Base-by-base conservation (phyloP, 2,329 filamentous ascomycete species). In the Erysiphe pisi region DNA sequence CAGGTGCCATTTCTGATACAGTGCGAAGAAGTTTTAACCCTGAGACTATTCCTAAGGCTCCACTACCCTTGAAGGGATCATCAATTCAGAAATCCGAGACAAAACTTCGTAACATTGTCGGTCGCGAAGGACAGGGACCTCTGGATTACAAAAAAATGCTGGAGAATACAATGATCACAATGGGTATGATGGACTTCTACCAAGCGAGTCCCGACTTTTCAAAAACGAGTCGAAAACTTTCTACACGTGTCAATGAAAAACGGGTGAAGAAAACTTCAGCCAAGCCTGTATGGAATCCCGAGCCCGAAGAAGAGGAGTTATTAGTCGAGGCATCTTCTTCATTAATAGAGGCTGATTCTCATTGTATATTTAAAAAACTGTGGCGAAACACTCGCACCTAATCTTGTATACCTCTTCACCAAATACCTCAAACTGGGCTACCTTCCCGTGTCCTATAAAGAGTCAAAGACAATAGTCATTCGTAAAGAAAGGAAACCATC, bases 211-310 rank as follows among this genome's bases (percentile, higher is more conserved):
- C 63, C 4, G 63, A 70, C 40, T 40, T 70, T 16, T 3, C 63
- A 20, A 70, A 70, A 12, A 40, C 4, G 4, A 36, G 63, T 36
- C 63, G 63, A 31, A 70, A 36, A 22, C 40, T 40, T 22, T 70
- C 63, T 12, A 70, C 63, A 22, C 63, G 63, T 2, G 40, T 70
- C 4, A 70, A 70, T 70, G 63, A 70, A 40, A 70, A 70, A 28
- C n/a, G 31, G 12, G 31, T 40, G 6, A 70, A 40, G n/a, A 70
- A 40, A 40, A 16, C 12, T 36, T 31, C n/a, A 70, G 63, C 6
- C 1, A 36, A 63, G 25, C 58, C 58, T 63, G 25, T 63, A 14
- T 63, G 25, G 58, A 63, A 63, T 63, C 20, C 14, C 2, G 58
- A 63, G 14, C 58, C 31, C 6, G 31, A 36, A 36, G 49, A 52